A percentile compares a stretch with the other conserved stretches of the same genome.
These are phyloP conservation scores for Somion occarium DNA, from an alignment of 1,284 basidiomycete species.

Conservation along the genomic window DNA sequence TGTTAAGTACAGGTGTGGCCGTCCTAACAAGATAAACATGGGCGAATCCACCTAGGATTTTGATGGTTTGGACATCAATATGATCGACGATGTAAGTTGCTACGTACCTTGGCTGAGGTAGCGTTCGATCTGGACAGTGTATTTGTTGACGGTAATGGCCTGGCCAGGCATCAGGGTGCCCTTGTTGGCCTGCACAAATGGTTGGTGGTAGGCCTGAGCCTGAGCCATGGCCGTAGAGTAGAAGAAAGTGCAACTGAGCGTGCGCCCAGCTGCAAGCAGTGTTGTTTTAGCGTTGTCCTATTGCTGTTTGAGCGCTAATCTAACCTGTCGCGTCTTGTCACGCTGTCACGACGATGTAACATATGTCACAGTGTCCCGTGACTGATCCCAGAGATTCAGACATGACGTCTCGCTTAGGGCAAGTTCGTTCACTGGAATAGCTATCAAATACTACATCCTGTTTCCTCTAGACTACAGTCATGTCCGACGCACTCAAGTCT, in stretches of 20 bases:
- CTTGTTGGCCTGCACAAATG: constrained; percentile 35
- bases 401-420: constrained; percentile 3
- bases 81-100: constrained; percentile 13
- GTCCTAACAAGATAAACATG: constrained; percentile 96
- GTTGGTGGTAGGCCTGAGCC: constrained; percentile 29
- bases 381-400: not conserved
- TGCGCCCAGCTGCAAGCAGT: constrained; percentile 9
- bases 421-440: not conserved
- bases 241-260: constrained; percentile 4
- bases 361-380: not conserved
- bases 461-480: constrained; percentile 1
- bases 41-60: constrained; percentile 85
- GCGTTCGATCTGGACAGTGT: constrained; percentile 80
- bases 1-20: constrained; percentile 79
- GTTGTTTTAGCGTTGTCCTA: constrained; percentile 1
- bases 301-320: constrained; percentile 4
- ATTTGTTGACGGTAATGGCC: constrained; percentile 86
- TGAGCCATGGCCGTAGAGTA: constrained; percentile 24
- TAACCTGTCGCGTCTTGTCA: not conserved
- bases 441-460: not conserved
- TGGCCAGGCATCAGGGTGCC: constrained; percentile 79
- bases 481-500: constrained; percentile 2
- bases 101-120: constrained; percentile 88
- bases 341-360: not conserved
- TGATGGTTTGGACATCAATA: constrained; percentile 8